phyloP scores from a whole-genome alignment of 2,329 filamentous ascomycete species.

The Monosporascus sp. region DNA sequence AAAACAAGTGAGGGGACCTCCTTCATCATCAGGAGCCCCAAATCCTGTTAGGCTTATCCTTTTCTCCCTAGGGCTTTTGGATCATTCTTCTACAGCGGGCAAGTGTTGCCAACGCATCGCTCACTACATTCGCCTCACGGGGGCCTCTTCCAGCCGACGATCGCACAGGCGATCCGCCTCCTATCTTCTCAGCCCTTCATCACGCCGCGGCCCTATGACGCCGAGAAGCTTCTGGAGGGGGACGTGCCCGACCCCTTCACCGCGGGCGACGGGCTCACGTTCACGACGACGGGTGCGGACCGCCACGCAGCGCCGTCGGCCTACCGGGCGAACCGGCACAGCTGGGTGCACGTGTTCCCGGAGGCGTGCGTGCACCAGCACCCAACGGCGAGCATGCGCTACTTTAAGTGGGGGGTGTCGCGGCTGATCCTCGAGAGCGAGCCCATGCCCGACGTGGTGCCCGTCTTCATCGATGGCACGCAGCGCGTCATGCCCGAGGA shows the following conservation, averaged over 20 bases:
- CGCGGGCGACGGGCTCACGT: conserved; percentile 39
- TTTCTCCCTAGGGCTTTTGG: conserved; percentile 53
- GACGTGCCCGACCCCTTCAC: conserved; percentile 49
- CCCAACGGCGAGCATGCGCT: conserved; percentile 71
- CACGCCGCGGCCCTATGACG: conserved; percentile 9
- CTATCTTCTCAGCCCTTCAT: conserved; percentile 58
- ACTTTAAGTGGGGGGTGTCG: conserved; percentile 97
- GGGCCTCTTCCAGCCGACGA: conserved; percentile 83
- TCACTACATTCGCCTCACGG: conserved; percentile 71
- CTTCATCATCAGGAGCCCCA: not conserved
- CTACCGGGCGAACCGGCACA: conserved; percentile 62
- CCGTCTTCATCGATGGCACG: conserved; percentile 91
- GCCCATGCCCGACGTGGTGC: conserved; percentile 80
- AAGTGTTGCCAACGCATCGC: conserved; percentile 87
- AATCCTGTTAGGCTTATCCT: conserved; percentile 1
- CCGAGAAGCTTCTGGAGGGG: not conserved
- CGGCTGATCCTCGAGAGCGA: conserved; percentile 86
- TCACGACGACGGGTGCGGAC: conserved; percentile 63
- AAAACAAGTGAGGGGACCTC: conserved; percentile 58
- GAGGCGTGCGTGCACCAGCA: conserved; percentile 94
- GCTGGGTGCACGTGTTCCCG: conserved; percentile 94
- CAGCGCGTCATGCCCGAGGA: conserved; percentile 85
- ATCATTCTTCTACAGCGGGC: conserved; percentile 82
- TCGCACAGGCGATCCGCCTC: conserved; percentile 78
- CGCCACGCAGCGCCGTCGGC: conserved; percentile 65